Evolutionary conservation across 805 yeast genomes (phyloP), one percentile per base, ranked within the genome.

Genomic region (Suhomyces faveliae): DNA sequence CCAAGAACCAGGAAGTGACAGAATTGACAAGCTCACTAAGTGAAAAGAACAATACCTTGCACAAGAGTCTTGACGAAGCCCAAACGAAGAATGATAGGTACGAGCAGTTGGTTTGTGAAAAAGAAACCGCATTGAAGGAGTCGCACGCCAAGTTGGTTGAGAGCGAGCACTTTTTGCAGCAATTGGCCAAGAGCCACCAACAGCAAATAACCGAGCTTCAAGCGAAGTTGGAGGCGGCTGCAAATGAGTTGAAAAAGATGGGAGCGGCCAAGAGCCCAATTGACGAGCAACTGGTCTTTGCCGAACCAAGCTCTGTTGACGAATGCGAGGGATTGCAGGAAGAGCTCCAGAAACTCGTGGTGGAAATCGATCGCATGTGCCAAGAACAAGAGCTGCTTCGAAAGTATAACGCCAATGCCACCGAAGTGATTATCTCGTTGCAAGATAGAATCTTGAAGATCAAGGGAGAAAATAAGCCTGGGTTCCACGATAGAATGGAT

Each of bases 391-490:
- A 41, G 10, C 22, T 35, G 39, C 20, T 46, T 10, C 38, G 42
- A 27, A 12, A 9, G 20, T 41, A 42, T 27, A 41, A 41, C 8
- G 25, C 38, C 13, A 35, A 29, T 7, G 40, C 42, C 13, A 42
- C 45, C 35, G 37, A 37, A 15, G 10, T 46, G 3, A 37, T 41
- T 5, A 10, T 35, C 5, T 27, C 38, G n/a, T 17, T 37, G 7
- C 49, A 46, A 17, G 45, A 41, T 2, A 27, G 46, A n/a, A 24
- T 42, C 25, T 5, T 21, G n/a, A 21, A n/a, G n/a, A 7, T 29
- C 3, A 15, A 20, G 19, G 17, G 11, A 13, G 13, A 5, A 5
- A 27, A 24, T 4, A 17, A 25, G 33, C 24, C 20, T 12, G 25
- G 13, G n/a, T 11, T 9, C 40, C 37, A 6, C 42, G 27, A 39